phyloP scores from a whole-genome alignment of 345 rosid species.

The Linum lewisii region DNA sequence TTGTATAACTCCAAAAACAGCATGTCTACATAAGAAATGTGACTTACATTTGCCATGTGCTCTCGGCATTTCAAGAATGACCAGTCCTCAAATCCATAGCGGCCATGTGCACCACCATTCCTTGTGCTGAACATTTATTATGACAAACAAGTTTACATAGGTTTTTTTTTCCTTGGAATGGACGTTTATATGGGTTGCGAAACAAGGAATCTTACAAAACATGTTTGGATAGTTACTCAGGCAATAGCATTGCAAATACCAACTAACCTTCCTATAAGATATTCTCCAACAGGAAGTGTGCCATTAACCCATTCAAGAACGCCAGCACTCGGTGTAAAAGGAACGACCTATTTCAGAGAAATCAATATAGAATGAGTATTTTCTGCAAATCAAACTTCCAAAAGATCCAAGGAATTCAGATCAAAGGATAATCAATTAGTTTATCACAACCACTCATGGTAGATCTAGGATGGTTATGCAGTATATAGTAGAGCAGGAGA shows the following conservation, averaged over 20 bases:
- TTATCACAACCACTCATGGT: not conserved
- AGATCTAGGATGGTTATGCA: not conserved
- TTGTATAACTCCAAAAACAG: not conserved
- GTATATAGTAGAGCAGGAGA: not conserved
- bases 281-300: constrained; percentile 89
- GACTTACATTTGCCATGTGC: constrained; percentile 64
- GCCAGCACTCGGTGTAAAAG: constrained; percentile 98
- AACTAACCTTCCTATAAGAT: constrained; percentile 83
- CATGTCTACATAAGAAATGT: constrained; percentile 6
- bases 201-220: no score
- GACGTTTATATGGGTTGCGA: no score
- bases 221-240: not conserved
- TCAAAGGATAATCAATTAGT: not conserved
- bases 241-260: constrained; percentile 3
- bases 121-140: constrained; percentile 46
- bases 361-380: constrained; percentile 2
- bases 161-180: no score
- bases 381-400: not conserved
- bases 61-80: constrained; percentile 69
- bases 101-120: constrained; percentile 87
- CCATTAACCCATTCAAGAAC: constrained; percentile 99
- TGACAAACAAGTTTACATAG: not conserved
- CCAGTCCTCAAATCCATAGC: constrained; percentile 86
- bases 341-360: constrained; percentile 58
- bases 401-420: not conserved